Conservation (phyloP, 2,329 filamentous ascomycete genomes). For the Plenodomus lindquistii region DNA sequence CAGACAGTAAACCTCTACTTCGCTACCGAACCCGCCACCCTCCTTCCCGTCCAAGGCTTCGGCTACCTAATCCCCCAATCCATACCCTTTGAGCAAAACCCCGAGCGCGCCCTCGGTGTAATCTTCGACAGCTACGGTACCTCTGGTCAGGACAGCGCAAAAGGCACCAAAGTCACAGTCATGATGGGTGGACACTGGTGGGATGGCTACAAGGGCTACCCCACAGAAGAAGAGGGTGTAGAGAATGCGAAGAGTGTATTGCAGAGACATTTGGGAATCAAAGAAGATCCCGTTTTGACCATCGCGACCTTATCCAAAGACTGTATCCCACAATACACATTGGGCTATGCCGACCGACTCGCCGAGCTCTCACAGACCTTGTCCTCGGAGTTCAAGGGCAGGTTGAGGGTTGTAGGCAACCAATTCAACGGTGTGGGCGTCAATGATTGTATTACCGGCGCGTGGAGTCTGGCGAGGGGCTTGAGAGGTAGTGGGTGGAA, state of each 20-base stretch:
- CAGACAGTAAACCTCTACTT: constrained; percentile 94
- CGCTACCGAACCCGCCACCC: constrained; percentile 54
- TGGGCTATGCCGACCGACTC: constrained; percentile 74
- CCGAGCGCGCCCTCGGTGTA: constrained; percentile 83
- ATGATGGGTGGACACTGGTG: constrained; percentile 96
- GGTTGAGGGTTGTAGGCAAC: constrained; percentile 63
- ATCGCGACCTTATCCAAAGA: constrained; percentile 65
- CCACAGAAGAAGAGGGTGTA: constrained; percentile 67
- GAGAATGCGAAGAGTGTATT: constrained; percentile 72
- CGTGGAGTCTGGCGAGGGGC: constrained; percentile 56
- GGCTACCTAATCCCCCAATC: constrained; percentile 88
- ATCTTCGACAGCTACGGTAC: constrained; percentile 81
- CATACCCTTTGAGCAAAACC: constrained; percentile 71
- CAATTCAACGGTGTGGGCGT: constrained; percentile 55
- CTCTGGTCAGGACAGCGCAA: constrained; percentile 58
- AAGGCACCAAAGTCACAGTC: constrained; percentile 85
- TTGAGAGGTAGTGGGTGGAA: constrained; percentile 36
- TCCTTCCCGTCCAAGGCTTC: constrained; percentile 74
- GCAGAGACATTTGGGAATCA: constrained; percentile 74
- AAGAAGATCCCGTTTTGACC: constrained; percentile 62
- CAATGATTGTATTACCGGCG: constrained; percentile 59
- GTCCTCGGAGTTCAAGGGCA: constrained; percentile 62
- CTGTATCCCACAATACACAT: constrained; percentile 88
- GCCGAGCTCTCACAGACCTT: constrained; percentile 56
- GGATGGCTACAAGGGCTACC: constrained; percentile 66